Evolutionary conservation across 352 stramenopile genomes (phyloP).

Genomic region (Ochromonadaceae sp.): DNA sequence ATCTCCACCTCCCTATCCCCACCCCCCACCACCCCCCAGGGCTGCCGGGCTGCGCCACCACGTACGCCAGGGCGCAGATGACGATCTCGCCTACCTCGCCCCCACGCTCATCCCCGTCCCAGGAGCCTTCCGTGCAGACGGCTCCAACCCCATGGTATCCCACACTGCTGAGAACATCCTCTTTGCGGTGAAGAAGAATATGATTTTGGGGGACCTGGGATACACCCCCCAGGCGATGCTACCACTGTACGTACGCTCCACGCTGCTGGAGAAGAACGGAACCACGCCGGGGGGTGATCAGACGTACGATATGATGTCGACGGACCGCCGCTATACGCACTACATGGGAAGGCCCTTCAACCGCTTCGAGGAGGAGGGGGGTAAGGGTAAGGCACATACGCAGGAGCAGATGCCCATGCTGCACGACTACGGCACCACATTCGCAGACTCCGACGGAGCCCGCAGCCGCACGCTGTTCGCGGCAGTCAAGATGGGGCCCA

Average conservation of each 20-base stretch:
- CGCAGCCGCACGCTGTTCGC: too few species aligned
- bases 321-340: conserved; percentile 5
- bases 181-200: not conserved
- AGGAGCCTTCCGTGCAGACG: not conserved
- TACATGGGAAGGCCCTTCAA: conserved; percentile 4
- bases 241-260: conserved; percentile 8
- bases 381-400: too few species aligned
- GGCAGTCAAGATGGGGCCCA: too few species aligned
- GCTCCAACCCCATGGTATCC: not conserved
- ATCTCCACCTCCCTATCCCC: too few species aligned
- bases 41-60: not conserved
- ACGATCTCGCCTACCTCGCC: not conserved
- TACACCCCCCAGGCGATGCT: not conserved
- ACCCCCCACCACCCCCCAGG: not conserved
- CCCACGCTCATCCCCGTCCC: conserved; percentile 10
- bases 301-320: not conserved
- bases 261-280: not conserved
- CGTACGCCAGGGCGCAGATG: not conserved
- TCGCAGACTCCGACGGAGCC: too few species aligned
- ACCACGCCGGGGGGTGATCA: not conserved
- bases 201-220: conserved; percentile 5
- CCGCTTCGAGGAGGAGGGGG: too few species aligned
- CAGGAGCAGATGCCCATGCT: too few species aligned
- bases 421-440: too few species aligned
- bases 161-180: conserved; percentile 6